Conservation (phyloP, 495 filamentous ascomycete genomes). For the Lophiotrema nucula region DNA sequence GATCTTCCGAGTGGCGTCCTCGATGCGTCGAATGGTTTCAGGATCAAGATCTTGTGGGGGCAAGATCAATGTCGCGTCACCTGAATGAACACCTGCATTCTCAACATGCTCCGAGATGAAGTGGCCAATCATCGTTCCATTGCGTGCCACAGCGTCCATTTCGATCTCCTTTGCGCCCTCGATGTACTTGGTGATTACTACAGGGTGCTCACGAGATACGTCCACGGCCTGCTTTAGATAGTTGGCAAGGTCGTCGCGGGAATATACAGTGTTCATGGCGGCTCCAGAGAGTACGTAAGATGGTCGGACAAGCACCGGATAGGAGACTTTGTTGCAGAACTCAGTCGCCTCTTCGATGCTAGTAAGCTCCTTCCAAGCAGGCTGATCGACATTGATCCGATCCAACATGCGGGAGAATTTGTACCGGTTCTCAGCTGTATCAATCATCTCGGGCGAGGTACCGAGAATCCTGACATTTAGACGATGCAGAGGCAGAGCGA, state of each 20-base stretch:
- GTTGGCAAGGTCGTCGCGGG: conserved; percentile 80
- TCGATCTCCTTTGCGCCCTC: conserved; percentile 97
- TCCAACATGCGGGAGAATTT: conserved; percentile 98
- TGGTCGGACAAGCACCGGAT: conserved; percentile 91
- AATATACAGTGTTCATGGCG: conserved; percentile 99
- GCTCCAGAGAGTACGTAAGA: conserved; percentile 98
- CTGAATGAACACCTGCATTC: conserved; percentile 96
- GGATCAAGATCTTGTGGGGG: conserved; percentile 90
- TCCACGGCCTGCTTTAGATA: conserved; percentile 87
- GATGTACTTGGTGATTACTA: conserved; percentile 99
- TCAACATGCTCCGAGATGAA: conserved; percentile 97
- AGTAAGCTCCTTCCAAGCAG: conserved; percentile 94
- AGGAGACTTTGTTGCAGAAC: conserved; percentile 86
- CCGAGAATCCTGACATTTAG: conserved; percentile 89
- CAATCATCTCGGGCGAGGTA: conserved; percentile 98
- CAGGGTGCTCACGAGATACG: conserved; percentile 95
- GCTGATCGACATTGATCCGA: conserved; percentile 91
- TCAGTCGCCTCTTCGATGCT: conserved; percentile 80
- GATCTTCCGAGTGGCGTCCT: conserved; percentile 94
- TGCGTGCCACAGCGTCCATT: conserved; percentile 88
- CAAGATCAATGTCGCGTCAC: conserved; percentile 88
- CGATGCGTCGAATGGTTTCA: conserved; percentile 86
- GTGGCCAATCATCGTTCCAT: conserved; percentile 83
- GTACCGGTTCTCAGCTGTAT: conserved; percentile 94
- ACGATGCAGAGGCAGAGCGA: conserved; percentile 83